These are phyloP conservation scores for Sarcodon aspratus DNA, from an alignment of 768 basidiomycete genomes.

Conservation along the genomic window DNA sequence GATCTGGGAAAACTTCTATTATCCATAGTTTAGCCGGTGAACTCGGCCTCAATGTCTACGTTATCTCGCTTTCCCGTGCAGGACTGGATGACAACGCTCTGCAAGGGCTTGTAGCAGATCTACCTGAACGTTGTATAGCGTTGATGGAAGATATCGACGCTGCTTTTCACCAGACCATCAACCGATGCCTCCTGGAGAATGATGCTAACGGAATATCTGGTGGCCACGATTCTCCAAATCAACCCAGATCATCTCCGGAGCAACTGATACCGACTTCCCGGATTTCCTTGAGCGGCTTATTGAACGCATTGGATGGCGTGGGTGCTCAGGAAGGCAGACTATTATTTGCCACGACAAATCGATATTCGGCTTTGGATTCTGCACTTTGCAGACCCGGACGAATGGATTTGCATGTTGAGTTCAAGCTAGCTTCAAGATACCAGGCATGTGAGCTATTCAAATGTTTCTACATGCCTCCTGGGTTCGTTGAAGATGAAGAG, in stretches of 20 bases:
- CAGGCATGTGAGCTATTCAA: conserved; percentile 58
- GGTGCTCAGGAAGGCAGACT: conserved; percentile 77
- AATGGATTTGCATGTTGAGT: conserved; percentile 73
- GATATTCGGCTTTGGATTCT: conserved; percentile 55
- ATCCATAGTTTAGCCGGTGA: conserved; percentile 75
- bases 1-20: conserved; percentile 70
- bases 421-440: conserved; percentile 56
- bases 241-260: conserved; percentile 32
- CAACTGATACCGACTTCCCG: conserved; percentile 70
- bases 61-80: conserved; percentile 51
- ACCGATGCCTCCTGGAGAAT: conserved; percentile 33
- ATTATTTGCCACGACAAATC: conserved; percentile 71
- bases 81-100: conserved; percentile 55
- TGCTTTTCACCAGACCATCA: conserved; percentile 43
- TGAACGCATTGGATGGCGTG: conserved; percentile 74
- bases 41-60: conserved; percentile 61
- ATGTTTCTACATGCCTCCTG: conserved; percentile 50
- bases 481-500: not conserved
- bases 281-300: conserved; percentile 60
- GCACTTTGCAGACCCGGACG: conserved; percentile 71
- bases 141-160: conserved; percentile 84
- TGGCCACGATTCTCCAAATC: conserved; percentile 11
- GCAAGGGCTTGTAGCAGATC: conserved; percentile 41
- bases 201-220: conserved; percentile 20
- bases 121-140: conserved; percentile 64